These are phyloP conservation scores for Podospora bellae-mahoneyi DNA, from an alignment of 495 filamentous ascomycete genomes.

Conservation along the genomic window DNA sequence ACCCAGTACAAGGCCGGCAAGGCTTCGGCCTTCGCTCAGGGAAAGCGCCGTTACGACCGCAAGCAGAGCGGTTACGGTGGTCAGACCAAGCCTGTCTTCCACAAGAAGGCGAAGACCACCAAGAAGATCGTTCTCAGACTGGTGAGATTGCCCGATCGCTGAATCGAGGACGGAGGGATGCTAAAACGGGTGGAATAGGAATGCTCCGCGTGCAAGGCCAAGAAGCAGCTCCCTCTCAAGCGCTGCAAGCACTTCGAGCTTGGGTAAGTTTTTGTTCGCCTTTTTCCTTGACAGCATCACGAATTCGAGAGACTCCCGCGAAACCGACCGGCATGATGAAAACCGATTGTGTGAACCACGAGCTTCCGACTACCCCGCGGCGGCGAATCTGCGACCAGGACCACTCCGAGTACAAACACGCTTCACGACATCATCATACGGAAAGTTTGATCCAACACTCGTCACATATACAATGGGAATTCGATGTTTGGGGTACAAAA, in stretches of 20 bases:
- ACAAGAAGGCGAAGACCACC: slow-evolving; percentile 99
- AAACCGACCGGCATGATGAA: slow-evolving; percentile 1
- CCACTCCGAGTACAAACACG: background rate
- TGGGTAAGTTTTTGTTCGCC: slow-evolving; percentile 62
- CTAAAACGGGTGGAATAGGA: slow-evolving; percentile 59
- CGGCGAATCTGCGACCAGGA: background rate
- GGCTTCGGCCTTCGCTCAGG: slow-evolving; percentile 93
- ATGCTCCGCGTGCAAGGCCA: slow-evolving; percentile 94
- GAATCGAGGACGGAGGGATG: slow-evolving; percentile 10
- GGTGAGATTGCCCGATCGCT: slow-evolving; percentile 25
- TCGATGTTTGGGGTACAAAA: background rate
- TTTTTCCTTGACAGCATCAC: slow-evolving; percentile 6
- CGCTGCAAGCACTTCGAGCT: slow-evolving; percentile 99
- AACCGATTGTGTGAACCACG: background rate
- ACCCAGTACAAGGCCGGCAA: slow-evolving; percentile 86
- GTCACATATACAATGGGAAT: background rate
- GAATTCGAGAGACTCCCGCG: slow-evolving; percentile 19
- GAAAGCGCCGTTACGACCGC: slow-evolving; percentile 99
- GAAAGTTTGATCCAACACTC: background rate
- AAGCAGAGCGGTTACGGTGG: slow-evolving; percentile 99
- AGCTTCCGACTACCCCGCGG: slow-evolving; percentile 4
- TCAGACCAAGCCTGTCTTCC: slow-evolving; percentile 99
- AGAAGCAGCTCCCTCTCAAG: slow-evolving; percentile 96
- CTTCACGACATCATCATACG: background rate
- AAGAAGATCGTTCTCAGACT: slow-evolving; percentile 99